Evolutionary conservation across 768 basidiomycete genomes (phyloP).

Genomic region (Termitomyces sp.): DNA sequence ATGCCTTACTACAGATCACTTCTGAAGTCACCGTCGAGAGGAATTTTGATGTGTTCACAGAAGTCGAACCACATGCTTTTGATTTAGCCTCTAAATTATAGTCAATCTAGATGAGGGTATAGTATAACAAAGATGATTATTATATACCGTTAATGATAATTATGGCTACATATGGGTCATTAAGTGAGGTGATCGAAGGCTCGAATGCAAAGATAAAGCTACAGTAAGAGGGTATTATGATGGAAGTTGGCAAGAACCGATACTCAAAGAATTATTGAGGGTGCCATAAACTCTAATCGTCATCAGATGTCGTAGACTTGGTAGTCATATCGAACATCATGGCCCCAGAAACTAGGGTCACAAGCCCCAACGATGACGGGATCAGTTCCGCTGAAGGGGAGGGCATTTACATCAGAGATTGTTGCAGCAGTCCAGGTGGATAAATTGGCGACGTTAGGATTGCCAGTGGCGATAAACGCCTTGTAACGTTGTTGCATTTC

Average conservation of each 20-base stretch:
- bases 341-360: conserved; percentile 63
- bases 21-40: conserved; percentile 47
- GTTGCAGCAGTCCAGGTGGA: conserved; percentile 51
- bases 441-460: conserved; percentile 51
- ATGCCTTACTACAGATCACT: conserved; percentile 31
- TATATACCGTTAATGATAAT: background rate
- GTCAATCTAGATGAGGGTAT: background rate
- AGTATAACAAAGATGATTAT: background rate
- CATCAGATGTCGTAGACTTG: conserved; percentile 48
- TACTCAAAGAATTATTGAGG: background rate
- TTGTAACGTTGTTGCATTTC: conserved; percentile 69
- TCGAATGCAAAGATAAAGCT: conserved; percentile 14
- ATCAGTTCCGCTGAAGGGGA: conserved; percentile 56
- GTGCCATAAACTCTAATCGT: background rate
- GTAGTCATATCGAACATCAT: conserved; percentile 61
- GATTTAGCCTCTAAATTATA: conserved; percentile 24
- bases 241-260: background rate
- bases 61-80: conserved; percentile 34
- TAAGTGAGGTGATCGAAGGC: background rate
- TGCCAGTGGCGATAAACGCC: conserved; percentile 55
- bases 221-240: conserved; percentile 15
- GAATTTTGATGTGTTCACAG: conserved; percentile 63
- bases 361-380: conserved; percentile 52
- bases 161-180: conserved; percentile 13
- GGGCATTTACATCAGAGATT: conserved; percentile 44